These are phyloP conservation scores for Teratosphaeria epicoccoides DNA, from an alignment of 2,329 filamentous ascomycete species.

Conservation along the genomic window DNA sequence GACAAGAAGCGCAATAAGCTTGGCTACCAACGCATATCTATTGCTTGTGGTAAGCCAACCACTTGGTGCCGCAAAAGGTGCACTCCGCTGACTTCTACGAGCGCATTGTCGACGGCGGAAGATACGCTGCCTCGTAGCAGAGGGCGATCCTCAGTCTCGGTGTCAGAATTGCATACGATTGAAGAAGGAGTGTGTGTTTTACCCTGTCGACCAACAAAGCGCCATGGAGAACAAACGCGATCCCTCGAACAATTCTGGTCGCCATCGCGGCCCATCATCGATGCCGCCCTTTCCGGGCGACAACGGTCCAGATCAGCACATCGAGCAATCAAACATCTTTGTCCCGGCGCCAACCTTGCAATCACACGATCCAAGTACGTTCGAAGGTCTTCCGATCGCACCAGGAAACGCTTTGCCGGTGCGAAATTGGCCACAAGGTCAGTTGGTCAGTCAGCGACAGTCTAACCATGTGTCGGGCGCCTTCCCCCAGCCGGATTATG, in stretches of 20 bases:
- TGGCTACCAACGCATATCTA: conserved; percentile 88
- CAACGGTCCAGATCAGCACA: conserved; percentile 5
- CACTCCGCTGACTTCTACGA: conserved; percentile 30
- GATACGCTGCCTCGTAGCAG: conserved; percentile 75
- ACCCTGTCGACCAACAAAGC: conserved; percentile 57
- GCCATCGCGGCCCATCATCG: conserved; percentile 16
- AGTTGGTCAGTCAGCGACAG: not conserved
- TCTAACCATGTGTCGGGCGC: not conserved
- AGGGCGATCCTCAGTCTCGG: conserved; percentile 60
- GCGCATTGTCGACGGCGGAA: conserved; percentile 88
- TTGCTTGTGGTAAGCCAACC: conserved; percentile 75
- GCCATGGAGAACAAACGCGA: conserved; percentile 19
- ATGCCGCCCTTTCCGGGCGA: conserved; percentile 17
- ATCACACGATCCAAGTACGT: conserved; percentile 12
- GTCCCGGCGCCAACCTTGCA: conserved; percentile 12
- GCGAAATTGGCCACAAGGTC: not conserved
- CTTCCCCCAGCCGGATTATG: not conserved
- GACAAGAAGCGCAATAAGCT: conserved; percentile 77
- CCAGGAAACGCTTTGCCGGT: conserved; percentile 5
- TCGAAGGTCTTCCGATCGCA: conserved; percentile 10
- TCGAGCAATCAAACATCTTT: conserved; percentile 9
- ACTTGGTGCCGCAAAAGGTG: too few species aligned
- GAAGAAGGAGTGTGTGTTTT: conserved; percentile 91
- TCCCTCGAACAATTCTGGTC: conserved; percentile 10
- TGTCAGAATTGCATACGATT: conserved; percentile 89